phyloP scores from a whole-genome alignment of 306 rosid species.

The Lathyrus oleraceus region DNA sequence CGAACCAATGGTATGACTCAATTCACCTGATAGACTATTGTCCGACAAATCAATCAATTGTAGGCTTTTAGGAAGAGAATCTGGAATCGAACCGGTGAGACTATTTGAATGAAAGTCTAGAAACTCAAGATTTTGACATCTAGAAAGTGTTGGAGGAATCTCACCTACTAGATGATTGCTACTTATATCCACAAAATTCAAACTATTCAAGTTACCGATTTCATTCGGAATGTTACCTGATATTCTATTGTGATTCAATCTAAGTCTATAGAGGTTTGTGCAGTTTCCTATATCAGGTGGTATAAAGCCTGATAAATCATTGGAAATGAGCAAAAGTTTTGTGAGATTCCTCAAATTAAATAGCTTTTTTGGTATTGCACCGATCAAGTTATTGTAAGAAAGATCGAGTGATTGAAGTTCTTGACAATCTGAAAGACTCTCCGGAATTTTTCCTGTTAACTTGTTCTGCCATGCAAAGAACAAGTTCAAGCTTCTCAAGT shows the following conservation, averaged over 20 bases:
- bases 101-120: slow-evolving; percentile 84
- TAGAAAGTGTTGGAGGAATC: slow-evolving; percentile 66
- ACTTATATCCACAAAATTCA: slow-evolving; percentile 72
- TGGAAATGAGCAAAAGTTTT: slow-evolving; percentile 70
- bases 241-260: slow-evolving; percentile 68
- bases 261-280: slow-evolving; percentile 64
- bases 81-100: slow-evolving; percentile 68
- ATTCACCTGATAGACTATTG: slow-evolving; percentile 65
- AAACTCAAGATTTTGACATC: slow-evolving; percentile 70
- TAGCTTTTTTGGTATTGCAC: slow-evolving; percentile 64
- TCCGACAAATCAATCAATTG: slow-evolving; percentile 68
- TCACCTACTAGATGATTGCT: slow-evolving; percentile 69
- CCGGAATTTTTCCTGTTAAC: slow-evolving; percentile 80
- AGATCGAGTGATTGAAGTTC: slow-evolving; percentile 79
- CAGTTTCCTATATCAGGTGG: slow-evolving; percentile 90
- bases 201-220: slow-evolving; percentile 65
- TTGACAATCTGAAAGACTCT: slow-evolving; percentile 62
- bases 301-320: slow-evolving; percentile 77
- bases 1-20: slow-evolving; percentile 58
- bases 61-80: slow-evolving; percentile 68
- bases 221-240: slow-evolving; percentile 78
- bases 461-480: slow-evolving; percentile 87
- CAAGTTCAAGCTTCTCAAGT: slow-evolving; percentile 63
- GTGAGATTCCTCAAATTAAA: slow-evolving; percentile 70
- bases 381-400: slow-evolving; percentile 69